phyloP scores from a whole-genome alignment of 1,284 basidiomycete genomes.

The Trichosporon coremiiforme region DNA sequence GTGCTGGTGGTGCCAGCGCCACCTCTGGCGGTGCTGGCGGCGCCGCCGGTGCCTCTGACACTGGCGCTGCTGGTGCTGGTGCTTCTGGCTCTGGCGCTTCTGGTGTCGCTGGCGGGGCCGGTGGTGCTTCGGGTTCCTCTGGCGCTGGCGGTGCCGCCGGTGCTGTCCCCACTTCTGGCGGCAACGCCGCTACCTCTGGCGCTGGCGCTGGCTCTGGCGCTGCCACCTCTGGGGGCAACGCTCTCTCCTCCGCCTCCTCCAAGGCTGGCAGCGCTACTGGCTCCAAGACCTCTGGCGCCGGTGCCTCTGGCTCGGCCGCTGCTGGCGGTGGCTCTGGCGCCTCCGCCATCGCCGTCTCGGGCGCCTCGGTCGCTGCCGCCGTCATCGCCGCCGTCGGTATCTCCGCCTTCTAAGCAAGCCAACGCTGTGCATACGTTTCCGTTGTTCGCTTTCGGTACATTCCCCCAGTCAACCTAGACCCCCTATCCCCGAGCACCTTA shows the following conservation, averaged over 20 bases:
- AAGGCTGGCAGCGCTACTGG: not conserved
- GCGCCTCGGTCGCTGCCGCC: conserved; percentile 14
- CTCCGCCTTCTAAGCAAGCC: not conserved
- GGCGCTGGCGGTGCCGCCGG: conserved; percentile 2
- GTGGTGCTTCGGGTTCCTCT: not conserved
- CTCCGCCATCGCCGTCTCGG: not conserved
- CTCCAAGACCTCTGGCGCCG: not conserved
- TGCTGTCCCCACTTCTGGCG: conserved; percentile 5
- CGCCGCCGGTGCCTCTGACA: not conserved
- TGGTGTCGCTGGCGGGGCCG: not conserved
- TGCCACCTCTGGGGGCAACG: not conserved
- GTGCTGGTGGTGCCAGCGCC: not conserved
- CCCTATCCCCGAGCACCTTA: conserved; percentile 5
- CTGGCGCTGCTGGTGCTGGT: not conserved
- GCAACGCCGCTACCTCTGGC: not conserved
- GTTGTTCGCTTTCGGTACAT: not conserved
- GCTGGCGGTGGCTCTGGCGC: not conserved
- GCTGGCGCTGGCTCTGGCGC: not conserved
- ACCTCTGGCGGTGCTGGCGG: not conserved
- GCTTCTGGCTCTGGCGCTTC: not conserved
- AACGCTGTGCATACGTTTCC: not conserved
- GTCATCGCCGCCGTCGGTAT: conserved; percentile 17
- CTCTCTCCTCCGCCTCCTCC: not conserved
- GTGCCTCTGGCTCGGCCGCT: not conserved
- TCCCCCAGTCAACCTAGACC: conserved; percentile 5